Percentiles rank a stretch among this genome's conserved stretches.
These are phyloP conservation scores for Talaromyces sp. DNA, from an alignment of 2,329 filamentous ascomycete species.

Conservation along the genomic window DNA sequence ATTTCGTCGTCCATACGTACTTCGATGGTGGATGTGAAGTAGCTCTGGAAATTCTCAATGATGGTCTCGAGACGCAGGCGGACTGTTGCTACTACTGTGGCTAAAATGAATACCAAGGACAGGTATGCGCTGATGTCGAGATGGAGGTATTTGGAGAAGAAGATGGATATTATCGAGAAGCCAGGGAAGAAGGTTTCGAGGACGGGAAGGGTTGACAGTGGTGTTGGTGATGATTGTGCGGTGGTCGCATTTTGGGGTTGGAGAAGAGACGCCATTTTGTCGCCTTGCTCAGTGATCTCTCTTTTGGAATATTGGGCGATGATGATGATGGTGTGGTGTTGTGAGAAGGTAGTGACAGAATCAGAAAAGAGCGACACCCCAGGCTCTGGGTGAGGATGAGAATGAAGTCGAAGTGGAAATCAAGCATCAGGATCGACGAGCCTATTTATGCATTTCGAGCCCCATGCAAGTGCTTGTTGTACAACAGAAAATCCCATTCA, in stretches of 20 bases:
- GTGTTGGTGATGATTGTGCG: background rate
- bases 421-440: background rate
- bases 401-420: background rate
- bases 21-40: conserved; percentile 65
- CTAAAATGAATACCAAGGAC: conserved; percentile 53
- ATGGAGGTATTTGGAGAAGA: conserved; percentile 16
- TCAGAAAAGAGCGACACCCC: background rate
- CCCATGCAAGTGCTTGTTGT: background rate
- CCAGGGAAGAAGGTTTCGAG: conserved; percentile 12
- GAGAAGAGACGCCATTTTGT: conserved; percentile 6
- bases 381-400: background rate
- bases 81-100: conserved; percentile 51
- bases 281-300: no score
- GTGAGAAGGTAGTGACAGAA: background rate
- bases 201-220: conserved; percentile 1
- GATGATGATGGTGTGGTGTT: background rate
- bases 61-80: conserved; percentile 52
- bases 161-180: conserved; percentile 41
- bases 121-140: conserved; percentile 49
- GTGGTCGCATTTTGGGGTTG: conserved; percentile 11
- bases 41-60: conserved; percentile 47
- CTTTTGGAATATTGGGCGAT: background rate
- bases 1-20: conserved; percentile 68
- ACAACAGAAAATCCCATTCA: background rate
- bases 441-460: background rate